These are phyloP conservation scores for Lenzites betulinus DNA, from an alignment of 768 basidiomycete species.

Conservation along the genomic window DNA sequence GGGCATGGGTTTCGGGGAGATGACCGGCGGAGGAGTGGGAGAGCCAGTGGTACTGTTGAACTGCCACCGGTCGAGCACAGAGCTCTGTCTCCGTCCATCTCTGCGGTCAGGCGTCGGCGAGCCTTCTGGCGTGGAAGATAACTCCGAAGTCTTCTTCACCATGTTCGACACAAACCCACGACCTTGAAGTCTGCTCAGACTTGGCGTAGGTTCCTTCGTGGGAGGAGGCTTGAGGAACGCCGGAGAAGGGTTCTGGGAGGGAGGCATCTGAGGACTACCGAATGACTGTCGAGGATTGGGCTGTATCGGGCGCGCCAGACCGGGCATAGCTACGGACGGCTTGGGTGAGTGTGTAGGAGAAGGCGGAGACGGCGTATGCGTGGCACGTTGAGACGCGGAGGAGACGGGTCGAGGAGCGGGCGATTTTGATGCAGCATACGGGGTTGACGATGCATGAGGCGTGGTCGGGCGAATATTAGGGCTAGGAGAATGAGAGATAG, in stretches of 20 bases:
- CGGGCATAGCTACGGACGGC: constrained; percentile 26
- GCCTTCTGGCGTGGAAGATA: constrained; percentile 42
- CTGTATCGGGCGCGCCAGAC: constrained; percentile 55
- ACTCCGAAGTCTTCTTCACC: constrained; percentile 66
- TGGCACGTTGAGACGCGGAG: constrained; percentile 5
- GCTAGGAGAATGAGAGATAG: constrained; percentile 14
- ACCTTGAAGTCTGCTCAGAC: constrained; percentile 79
- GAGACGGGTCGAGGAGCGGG: constrained; percentile 17
- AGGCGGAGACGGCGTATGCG: constrained; percentile 25
- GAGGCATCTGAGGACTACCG: constrained; percentile 41
- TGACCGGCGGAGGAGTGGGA: constrained; percentile 40
- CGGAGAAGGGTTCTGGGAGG: constrained; percentile 50
- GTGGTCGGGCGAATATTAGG: constrained; percentile 11
- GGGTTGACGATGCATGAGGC: constrained; percentile 4
- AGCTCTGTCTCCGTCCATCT: constrained; percentile 34
- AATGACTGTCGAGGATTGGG: constrained; percentile 50
- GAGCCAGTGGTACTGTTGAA: constrained; percentile 37
- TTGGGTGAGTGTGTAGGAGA: constrained; percentile 30
- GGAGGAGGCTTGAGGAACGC: constrained; percentile 59
- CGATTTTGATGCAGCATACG: constrained; percentile 11
- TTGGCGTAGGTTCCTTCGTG: constrained; percentile 76
- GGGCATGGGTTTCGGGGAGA: constrained; percentile 41
- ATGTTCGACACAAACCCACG: constrained; percentile 86
- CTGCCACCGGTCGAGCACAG: constrained; percentile 77
- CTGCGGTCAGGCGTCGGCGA: constrained; percentile 40